Conservation (phyloP, 768 basidiomycete species). For the Cubamyces lactineus region DNA sequence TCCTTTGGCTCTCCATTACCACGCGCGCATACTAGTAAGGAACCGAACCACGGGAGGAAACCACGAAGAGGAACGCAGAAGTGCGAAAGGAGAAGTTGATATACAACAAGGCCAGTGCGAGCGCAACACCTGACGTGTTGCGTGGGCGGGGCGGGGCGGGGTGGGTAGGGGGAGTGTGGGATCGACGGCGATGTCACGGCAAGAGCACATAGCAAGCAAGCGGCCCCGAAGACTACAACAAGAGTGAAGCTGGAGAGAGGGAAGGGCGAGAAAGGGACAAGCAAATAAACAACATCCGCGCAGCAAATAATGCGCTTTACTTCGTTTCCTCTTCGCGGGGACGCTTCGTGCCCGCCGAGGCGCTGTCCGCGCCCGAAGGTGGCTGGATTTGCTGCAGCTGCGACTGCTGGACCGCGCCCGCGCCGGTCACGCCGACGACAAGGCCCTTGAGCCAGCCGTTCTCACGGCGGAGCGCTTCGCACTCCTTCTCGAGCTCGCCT, state of each 20-base stretch:
- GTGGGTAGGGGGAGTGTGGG: not conserved
- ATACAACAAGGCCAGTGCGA: not conserved
- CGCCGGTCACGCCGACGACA: conserved; percentile 86
- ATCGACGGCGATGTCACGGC: too few species aligned
- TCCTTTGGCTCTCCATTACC: conserved; percentile 15
- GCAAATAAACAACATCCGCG: not conserved
- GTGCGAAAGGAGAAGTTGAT: conserved; percentile 5
- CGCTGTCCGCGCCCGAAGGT: not conserved
- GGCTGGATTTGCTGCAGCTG: conserved; percentile 12
- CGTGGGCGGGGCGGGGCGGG: not conserved
- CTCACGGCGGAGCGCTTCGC: conserved; percentile 84
- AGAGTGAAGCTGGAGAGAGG: not conserved
- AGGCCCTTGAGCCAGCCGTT: conserved; percentile 93
- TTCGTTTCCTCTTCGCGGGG: conserved; percentile 14
- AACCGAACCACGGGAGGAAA: not conserved
- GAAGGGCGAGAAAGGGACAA: not conserved
- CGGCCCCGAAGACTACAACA: conserved; percentile 1
- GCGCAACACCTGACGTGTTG: not conserved
- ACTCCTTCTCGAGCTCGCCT: conserved; percentile 84
- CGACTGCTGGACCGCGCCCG: conserved; percentile 44
- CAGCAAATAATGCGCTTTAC: not conserved
- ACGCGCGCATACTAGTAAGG: conserved; percentile 1
- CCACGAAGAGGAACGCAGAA: not conserved
- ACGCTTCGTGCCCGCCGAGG: conserved; percentile 17
- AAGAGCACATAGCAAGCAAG: conserved; percentile 4